Base-by-base conservation (phyloP, 495 filamentous ascomycete genomes). In the Hypoxylon crocopeplum region DNA sequence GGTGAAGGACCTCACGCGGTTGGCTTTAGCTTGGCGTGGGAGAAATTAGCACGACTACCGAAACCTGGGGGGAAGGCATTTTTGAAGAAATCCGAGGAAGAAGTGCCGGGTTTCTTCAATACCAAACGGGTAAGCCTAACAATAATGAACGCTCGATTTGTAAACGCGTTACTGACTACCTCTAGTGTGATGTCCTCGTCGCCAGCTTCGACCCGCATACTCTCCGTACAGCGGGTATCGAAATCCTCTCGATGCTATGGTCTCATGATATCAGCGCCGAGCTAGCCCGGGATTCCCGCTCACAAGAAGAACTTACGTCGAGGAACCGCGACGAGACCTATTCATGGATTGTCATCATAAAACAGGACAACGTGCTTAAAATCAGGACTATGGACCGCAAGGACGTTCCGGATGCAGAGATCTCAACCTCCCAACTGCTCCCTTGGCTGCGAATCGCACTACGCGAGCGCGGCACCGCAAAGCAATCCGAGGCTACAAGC, bases 21-120 rank as follows among this genome's bases (percentile, higher is more conserved):
- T 30, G 94, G 94, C 2, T 95, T 97, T 67, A 93, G 93, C 61
- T 76, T 98, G 29, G 90, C 90, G 20, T 96, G 91, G 84, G 92
- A 97, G 62, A 85, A 88, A 57, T 79, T 93, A 10, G 82, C 85
- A 79, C 86, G 56, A 19, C 79, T 88, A 51, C 80, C 89, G 17
- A 87, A 87, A 45, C 72, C 75, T 25, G 73, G 75, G 5, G 72
- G 80, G 2, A 91, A 88, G 62, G 73, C 80, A 2, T 88, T 85
- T 50, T 62, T 87, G 16, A 95, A 91, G 72, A 89, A 88, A 65
- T 56, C 75, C 8, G 79, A 82, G 52, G 83, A 85, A 39, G 79
- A 82, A 36, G 53, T 72, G 5, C 77, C 81, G 12, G 76, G 79
- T 2, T 81, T 87, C 29, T 88, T 87, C 75, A 80, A 71, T 56